Base-by-base conservation (phyloP, 2,329 filamentous ascomycete species). In the Scedosporium boydii region DNA sequence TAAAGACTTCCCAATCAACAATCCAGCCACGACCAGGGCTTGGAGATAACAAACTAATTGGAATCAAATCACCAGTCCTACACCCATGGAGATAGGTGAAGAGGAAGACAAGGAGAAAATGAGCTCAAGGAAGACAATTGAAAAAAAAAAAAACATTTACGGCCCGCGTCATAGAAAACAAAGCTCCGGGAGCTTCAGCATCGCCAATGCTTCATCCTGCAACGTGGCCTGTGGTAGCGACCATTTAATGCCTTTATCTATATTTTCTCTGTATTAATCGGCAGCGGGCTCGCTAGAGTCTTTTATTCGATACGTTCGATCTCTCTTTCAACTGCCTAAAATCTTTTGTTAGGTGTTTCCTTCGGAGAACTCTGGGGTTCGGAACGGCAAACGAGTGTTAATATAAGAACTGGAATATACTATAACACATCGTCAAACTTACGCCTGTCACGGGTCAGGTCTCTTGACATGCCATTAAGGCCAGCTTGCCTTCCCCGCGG, bases 211-310 rank as follows among this genome's bases (percentile, higher is more conserved):
- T 6, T 16, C 46, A 18, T 34, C 16, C 38, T 62, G 60, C 60
- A 62, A 62, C 60, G 60, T 62, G 60, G 51, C 60, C 60, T 62
- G 29, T 62, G 51, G 53, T 58, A 61, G 59, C 60, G 60, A 62
- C 29, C 51, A 34, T 62, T 38, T 57, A 46, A 46, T 55, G 60
- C 60, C 41, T 61, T 38, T 27, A 16, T 16, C 18, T 56, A 16
- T 23, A 21, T 27, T 42, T 14, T 21, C 16, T n/a, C 44, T 27
- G 26, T 27, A 61, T 56, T 16, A 42, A 44, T 27, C 48, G 29
- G 59, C 3, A 48, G 18, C 16, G 44, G 16, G 16, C 18, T 46
- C 44, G 44, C 44, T 21, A 16, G 14, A 18, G 18, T 23, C 51
- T 55, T 55, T 55, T 55, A 55, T 27, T 55, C 38, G 51, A 62